These are phyloP conservation scores for Starmerella bombi DNA, from an alignment of 805 yeast genomes.

Conservation along the genomic window DNA sequence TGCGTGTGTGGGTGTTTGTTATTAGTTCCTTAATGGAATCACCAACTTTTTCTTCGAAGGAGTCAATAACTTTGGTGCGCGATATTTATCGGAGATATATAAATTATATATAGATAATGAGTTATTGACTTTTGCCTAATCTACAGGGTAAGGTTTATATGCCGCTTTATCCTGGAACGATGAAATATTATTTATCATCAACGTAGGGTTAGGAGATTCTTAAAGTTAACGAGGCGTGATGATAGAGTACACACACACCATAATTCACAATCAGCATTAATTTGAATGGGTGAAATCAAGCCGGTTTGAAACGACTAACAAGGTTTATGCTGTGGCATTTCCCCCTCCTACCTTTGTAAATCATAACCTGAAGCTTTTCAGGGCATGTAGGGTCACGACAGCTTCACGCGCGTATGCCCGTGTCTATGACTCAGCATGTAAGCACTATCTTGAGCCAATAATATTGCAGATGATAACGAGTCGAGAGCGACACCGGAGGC, in stretches of 20 bases:
- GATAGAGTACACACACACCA: no score
- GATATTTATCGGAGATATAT: background rate
- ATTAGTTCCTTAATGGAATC: no score
- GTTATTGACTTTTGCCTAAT: background rate
- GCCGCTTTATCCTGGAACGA: background rate
- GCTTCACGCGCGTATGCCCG: background rate
- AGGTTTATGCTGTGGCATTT: background rate
- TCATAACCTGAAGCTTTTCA: no score
- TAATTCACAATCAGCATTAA: no score
- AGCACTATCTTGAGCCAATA: background rate
- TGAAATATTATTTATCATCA: background rate
- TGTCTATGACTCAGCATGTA: background rate
- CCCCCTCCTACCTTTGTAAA: no score
- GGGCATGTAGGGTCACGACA: no score
- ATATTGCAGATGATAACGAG: background rate
- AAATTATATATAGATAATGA: constrained; percentile 1
- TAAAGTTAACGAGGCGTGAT: no score
- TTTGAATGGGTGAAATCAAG: background rate
- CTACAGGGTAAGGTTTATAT: background rate
- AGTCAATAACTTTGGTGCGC: background rate
- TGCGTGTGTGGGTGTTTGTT: background rate
- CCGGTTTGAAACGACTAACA: background rate
- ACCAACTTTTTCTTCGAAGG: background rate
- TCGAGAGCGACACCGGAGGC: background rate
- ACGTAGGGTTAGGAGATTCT: background rate